Conservation (phyloP, 495 filamentous ascomycete genomes). For the Clohesyomyces aquaticus region DNA sequence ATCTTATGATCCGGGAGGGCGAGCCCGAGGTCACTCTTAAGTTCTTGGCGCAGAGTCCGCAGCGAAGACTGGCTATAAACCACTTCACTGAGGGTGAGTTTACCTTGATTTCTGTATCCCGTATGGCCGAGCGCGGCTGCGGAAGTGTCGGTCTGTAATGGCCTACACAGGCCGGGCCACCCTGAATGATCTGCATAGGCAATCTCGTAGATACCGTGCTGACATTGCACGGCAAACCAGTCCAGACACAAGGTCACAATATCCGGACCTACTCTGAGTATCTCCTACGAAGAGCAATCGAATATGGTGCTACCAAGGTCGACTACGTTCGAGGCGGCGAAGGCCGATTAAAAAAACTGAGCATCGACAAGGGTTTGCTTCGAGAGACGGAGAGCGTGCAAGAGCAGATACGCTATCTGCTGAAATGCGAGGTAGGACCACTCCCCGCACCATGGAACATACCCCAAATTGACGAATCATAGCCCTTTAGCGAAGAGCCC, state of each 20-base stretch:
- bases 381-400: conserved; percentile 93
- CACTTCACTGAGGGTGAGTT: conserved; percentile 87
- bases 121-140: not conserved
- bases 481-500: conserved; percentile 84
- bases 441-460: not conserved
- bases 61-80: conserved; percentile 77
- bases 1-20: conserved; percentile 97
- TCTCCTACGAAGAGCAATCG: conserved; percentile 76
- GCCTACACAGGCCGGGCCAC: too few relatives aligned
- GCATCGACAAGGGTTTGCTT: conserved; percentile 89
- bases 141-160: not conserved
- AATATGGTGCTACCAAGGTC: conserved; percentile 79
- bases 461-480: not conserved
- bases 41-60: conserved; percentile 81
- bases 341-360: conserved; percentile 78
- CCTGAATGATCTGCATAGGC: not conserved
- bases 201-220: conserved; percentile 18
- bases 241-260: conserved; percentile 94
- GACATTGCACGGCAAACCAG: conserved; percentile 50
- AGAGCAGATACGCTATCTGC: conserved; percentile 77
- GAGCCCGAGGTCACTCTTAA: conserved; percentile 84
- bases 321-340: conserved; percentile 89
- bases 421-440: conserved; percentile 82
- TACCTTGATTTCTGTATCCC: not conserved
- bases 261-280: conserved; percentile 92